Percentiles rank a stretch among this genome's conserved stretches.
Evolutionary conservation across 257 asterid genomes (phyloP).

Genomic region (Cynanchum wilfordii): DNA sequence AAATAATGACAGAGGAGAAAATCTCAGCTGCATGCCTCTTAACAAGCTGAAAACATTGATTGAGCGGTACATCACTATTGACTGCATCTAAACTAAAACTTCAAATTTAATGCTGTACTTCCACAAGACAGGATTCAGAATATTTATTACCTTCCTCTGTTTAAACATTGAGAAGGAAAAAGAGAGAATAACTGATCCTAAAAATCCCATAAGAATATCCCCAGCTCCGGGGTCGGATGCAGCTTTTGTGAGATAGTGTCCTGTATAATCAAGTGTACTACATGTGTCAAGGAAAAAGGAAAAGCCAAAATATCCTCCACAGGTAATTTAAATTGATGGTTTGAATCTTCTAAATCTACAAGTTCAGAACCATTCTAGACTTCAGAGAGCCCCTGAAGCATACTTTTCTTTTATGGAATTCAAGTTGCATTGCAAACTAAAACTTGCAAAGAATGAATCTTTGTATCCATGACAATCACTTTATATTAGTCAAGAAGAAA

Average conservation of each 20-base stretch:
- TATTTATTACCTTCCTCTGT: constrained; percentile 71
- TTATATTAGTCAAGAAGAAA: background rate
- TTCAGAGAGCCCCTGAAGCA: background rate
- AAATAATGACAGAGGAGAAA: constrained; percentile 70
- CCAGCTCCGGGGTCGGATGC: constrained; percentile 97
- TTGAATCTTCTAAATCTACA: background rate
- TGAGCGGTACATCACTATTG: background rate
- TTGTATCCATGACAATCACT: background rate
- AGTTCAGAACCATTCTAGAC: background rate
- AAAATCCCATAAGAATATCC: constrained; percentile 86
- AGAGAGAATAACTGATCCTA: constrained; percentile 92
- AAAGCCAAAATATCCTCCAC: background rate
- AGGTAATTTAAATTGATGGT: background rate
- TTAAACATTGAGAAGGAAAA: constrained; percentile 98
- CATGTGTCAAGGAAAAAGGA: background rate
- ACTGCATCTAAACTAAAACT: constrained; percentile 2
- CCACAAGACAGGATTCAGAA: background rate
- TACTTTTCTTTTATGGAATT: background rate
- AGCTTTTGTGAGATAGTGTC: constrained; percentile 76
- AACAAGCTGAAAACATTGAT: constrained; percentile 55
- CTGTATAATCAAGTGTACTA: constrained; percentile 26
- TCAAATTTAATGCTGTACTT: background rate
- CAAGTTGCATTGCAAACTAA: background rate
- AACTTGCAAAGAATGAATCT: background rate
- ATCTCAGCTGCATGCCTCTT: constrained; percentile 98